A percentile compares a stretch with the other conserved stretches of the same genome.
phyloP scores from a whole-genome alignment of 768 basidiomycete genomes.

The Stropharia rugosoannulata region DNA sequence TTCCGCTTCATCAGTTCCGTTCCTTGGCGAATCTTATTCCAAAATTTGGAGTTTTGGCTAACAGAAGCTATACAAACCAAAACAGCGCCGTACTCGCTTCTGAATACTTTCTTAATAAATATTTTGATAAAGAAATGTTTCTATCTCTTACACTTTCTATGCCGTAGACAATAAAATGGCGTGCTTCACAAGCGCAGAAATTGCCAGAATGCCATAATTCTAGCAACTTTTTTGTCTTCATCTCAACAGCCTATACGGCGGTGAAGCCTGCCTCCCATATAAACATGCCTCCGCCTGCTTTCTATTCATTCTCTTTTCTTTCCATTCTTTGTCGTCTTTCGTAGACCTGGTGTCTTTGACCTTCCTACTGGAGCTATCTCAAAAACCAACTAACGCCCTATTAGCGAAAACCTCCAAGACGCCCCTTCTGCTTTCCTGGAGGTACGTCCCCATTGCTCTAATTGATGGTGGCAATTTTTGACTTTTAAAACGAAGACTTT shows the following conservation, averaged over 20 bases:
- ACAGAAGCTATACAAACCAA: conserved; percentile 17
- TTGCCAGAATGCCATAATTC: too few species aligned
- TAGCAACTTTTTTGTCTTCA: too few species aligned
- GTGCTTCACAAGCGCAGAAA: too few species aligned
- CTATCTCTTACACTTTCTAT: not conserved
- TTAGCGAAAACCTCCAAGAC: conserved; percentile 65
- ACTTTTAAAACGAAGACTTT: conserved; percentile 53
- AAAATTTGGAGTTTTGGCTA: conserved; percentile 23
- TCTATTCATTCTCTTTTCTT: not conserved
- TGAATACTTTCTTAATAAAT: conserved; percentile 30
- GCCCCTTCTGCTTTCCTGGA: conserved; percentile 72
- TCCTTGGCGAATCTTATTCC: conserved; percentile 25
- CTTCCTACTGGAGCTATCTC: not conserved
- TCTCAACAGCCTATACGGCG: conserved; percentile 7
- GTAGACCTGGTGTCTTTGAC: conserved; percentile 17
- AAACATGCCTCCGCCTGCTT: not conserved
- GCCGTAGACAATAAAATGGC: too few species aligned
- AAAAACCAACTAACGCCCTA: not conserved
- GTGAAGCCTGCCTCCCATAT: not conserved
- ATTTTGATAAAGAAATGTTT: conserved; percentile 30
- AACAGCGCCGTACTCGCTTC: conserved; percentile 20
- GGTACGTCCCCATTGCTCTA: conserved; percentile 23
- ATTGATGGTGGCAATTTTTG: not conserved
- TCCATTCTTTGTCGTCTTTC: conserved; percentile 7
- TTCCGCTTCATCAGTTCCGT: conserved; percentile 22